Percentiles rank a stretch among this genome's conserved stretches.
Conservation (phyloP, 2,329 filamentous ascomycete genomes). For the Nothophaeocryptopus gaeumannii region DNA sequence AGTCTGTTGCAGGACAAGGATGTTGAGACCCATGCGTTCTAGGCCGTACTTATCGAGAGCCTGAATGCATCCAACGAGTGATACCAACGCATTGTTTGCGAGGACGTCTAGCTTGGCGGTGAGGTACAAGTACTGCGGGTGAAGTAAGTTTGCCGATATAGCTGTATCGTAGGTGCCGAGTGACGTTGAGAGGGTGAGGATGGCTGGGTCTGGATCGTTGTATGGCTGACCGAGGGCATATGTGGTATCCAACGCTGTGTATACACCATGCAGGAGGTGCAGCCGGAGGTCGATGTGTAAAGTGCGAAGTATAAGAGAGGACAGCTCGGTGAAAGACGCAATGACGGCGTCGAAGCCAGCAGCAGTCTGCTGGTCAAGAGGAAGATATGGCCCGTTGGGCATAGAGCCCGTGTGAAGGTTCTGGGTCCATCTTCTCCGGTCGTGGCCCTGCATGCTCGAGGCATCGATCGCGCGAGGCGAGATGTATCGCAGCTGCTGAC, state of each 20-base stretch:
- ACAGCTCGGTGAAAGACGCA: conserved; percentile 76
- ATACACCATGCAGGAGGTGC: conserved; percentile 77
- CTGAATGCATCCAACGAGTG: conserved; percentile 65
- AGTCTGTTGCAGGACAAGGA: conserved; percentile 92
- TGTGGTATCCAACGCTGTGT: conserved; percentile 48
- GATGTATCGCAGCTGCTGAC: conserved; percentile 77
- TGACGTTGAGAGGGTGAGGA: conserved; percentile 79
- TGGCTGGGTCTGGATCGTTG: conserved; percentile 71
- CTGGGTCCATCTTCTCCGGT: conserved; percentile 74
- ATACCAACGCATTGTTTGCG: conserved; percentile 74
- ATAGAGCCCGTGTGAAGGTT: conserved; percentile 14
- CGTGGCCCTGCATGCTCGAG: conserved; percentile 47
- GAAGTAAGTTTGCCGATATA: conserved; percentile 67
- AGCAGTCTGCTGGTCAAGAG: conserved; percentile 81
- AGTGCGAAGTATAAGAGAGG: conserved; percentile 74
- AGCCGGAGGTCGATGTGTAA: conserved; percentile 86
- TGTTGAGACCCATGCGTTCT: conserved; percentile 87
- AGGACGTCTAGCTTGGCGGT: conserved; percentile 72
- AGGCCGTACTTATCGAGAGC: conserved; percentile 83
- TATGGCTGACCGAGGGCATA: conserved; percentile 66
- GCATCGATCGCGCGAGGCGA: conserved; percentile 69
- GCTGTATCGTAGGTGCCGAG: conserved; percentile 87
- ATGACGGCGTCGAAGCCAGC: conserved; percentile 86
- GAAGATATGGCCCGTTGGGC: conserved; percentile 71
- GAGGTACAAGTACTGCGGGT: conserved; percentile 68